Percentiles rank a stretch among this genome's conserved stretches.
phyloP scores from a whole-genome alignment of 306 rosid genomes.

The Castanospermum australe region DNA sequence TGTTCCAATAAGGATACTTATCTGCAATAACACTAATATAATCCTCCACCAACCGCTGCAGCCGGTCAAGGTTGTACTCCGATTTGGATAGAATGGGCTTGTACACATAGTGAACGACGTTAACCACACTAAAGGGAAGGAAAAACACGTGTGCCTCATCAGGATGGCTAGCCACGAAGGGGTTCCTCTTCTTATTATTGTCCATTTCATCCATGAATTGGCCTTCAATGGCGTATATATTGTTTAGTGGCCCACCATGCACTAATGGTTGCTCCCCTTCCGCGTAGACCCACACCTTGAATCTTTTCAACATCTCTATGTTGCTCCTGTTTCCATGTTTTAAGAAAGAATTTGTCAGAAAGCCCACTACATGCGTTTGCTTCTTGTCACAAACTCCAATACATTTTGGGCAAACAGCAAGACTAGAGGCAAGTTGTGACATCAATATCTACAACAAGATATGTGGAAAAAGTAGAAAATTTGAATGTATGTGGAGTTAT shows the following conservation, averaged over 20 bases:
- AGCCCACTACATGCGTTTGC: too few relatives aligned
- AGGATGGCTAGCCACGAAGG: slow-evolving; percentile 49
- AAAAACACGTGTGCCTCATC: slow-evolving; percentile 60
- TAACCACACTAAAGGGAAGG: slow-evolving; percentile 55
- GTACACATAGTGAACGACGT: slow-evolving; percentile 49
- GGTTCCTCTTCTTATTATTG: slow-evolving; percentile 36
- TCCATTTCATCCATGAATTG: slow-evolving; percentile 73
- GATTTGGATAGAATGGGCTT: slow-evolving; percentile 23
- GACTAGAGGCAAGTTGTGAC: too few relatives aligned
- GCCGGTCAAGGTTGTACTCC: slow-evolving; percentile 51
- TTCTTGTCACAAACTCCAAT: too few relatives aligned
- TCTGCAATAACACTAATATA: slow-evolving; percentile 31
- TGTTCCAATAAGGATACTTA: slow-evolving; percentile 57
- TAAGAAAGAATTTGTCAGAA: too few relatives aligned
- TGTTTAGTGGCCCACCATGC: slow-evolving; percentile 62
- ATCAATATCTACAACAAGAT: too few relatives aligned
- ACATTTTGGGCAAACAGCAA: too few relatives aligned
- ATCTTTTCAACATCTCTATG: slow-evolving; percentile 60
- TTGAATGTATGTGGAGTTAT: too few relatives aligned
- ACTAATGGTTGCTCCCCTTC: slow-evolving; percentile 64
- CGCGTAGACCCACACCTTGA: slow-evolving; percentile 61
- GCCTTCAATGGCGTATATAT: slow-evolving; percentile 72
- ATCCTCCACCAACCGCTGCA: slow-evolving; percentile 49
- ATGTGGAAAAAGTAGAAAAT: too few relatives aligned
- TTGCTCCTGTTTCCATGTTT: slow-evolving; percentile 50